Percentiles rank a stretch among this genome's conserved stretches.
phyloP scores from a whole-genome alignment of 371 early-diverging fungal species.

The Thermomucor indicae-seudaticae region DNA sequence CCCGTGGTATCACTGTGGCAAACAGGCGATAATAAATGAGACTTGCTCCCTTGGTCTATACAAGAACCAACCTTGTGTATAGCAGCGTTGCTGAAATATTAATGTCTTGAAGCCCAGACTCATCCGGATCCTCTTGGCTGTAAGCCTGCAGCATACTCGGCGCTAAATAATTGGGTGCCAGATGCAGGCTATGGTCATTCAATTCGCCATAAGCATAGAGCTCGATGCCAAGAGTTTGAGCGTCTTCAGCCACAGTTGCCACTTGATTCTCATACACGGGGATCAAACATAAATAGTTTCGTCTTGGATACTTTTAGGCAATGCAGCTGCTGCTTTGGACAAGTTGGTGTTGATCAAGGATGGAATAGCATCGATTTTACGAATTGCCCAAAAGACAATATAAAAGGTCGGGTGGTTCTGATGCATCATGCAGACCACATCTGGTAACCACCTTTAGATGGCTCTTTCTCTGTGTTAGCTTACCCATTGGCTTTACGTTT shows the following conservation, averaged over 20 bases:
- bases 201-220: conserved; percentile 24
- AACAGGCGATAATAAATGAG: no score
- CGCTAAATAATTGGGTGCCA: conserved; percentile 16
- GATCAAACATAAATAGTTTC: conserved; percentile 24
- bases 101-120: no score
- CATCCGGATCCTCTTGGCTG: conserved; percentile 20
- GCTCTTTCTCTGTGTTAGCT: not conserved
- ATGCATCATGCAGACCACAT: conserved; percentile 30
- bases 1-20: no score
- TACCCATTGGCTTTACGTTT: conserved; percentile 16
- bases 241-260: conserved; percentile 1
- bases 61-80: no score
- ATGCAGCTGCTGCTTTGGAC: conserved; percentile 20
- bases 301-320: conserved; percentile 24
- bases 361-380: conserved; percentile 27
- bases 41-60: no score
- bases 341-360: conserved; percentile 30
- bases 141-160: conserved; percentile 10
- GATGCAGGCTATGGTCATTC: conserved; percentile 14
- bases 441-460: conserved; percentile 5
- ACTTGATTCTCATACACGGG: conserved; percentile 16
- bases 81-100: no score
- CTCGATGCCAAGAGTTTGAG: conserved; percentile 3
- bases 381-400: conserved; percentile 18
- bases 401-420: conserved; percentile 29